Conservation (phyloP, 495 filamentous ascomycete species). For the Tuber aestivum region DNA sequence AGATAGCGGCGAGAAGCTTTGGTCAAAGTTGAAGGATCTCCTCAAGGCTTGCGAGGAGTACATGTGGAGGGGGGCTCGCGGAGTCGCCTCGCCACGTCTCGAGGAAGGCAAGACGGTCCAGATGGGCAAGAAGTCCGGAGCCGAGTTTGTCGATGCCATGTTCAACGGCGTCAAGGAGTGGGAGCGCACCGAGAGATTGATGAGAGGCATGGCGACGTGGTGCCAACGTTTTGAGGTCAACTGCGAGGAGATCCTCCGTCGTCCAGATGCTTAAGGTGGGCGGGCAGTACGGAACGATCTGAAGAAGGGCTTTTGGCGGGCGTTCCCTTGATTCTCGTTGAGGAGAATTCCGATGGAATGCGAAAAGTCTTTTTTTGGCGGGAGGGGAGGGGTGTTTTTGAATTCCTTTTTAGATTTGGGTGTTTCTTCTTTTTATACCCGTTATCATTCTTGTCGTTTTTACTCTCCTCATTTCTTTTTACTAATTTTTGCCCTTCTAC, state of each 20-base stretch:
- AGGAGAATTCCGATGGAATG: slow-evolving; percentile 10
- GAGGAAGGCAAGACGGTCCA: slow-evolving; percentile 60
- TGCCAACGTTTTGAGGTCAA: slow-evolving; percentile 93
- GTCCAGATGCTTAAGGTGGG: slow-evolving; percentile 44
- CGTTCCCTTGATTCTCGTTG: slow-evolving; percentile 19
- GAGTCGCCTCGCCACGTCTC: slow-evolving; percentile 51
- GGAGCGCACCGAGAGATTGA: slow-evolving; percentile 88
- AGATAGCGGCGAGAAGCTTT: slow-evolving; percentile 81
- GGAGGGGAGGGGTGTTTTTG: slow-evolving; percentile 23
- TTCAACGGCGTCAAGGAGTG: slow-evolving; percentile 90
- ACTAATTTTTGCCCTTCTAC: slow-evolving; percentile 14
- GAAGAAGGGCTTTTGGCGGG: slow-evolving; percentile 11
- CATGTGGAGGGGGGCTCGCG: slow-evolving; percentile 76
- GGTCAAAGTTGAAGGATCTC: slow-evolving; percentile 75
- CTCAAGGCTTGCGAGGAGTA: slow-evolving; percentile 86
- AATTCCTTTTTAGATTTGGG: slow-evolving; percentile 28
- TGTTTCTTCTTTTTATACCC: slow-evolving; percentile 28
- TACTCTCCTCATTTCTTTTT: slow-evolving; percentile 10
- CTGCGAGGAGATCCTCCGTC: slow-evolving; percentile 81
- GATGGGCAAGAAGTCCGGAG: slow-evolving; percentile 88
- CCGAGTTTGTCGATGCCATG: slow-evolving; percentile 94
- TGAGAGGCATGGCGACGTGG: slow-evolving; percentile 89
- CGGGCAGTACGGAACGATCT: slow-evolving; percentile 17
- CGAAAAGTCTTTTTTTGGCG: slow-evolving; percentile 32
- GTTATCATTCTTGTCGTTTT: slow-evolving; percentile 32